Conservation (phyloP, 305 asterid genomes). For the Rubia peregrina region DNA sequence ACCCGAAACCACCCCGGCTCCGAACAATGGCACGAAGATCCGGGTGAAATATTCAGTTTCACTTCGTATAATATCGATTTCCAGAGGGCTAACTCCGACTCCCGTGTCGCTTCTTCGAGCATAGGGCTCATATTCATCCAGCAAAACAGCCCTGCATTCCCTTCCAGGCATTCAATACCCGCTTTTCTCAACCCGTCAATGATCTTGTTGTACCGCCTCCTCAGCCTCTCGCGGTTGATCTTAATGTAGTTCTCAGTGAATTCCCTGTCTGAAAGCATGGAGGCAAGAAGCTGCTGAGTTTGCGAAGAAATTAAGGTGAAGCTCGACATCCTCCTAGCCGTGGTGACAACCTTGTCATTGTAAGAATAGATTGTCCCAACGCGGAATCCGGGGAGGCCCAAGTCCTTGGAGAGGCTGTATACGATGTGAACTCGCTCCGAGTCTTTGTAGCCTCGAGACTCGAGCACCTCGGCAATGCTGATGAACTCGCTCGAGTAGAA, state of each 20-base stretch:
- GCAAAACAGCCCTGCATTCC: slow-evolving; percentile 80
- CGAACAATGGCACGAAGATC: slow-evolving; percentile 74
- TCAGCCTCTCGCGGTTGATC: slow-evolving; percentile 51
- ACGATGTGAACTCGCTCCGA: slow-evolving; percentile 68
- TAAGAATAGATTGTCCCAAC: slow-evolving; percentile 81
- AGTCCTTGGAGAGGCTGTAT: slow-evolving; percentile 68
- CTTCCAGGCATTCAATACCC: slow-evolving; percentile 61
- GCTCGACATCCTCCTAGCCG: slow-evolving; percentile 83
- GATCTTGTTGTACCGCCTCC: slow-evolving; percentile 38
- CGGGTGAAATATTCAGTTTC: slow-evolving; percentile 65
- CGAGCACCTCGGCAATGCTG: slow-evolving; percentile 62
- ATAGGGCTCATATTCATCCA: slow-evolving; percentile 73
- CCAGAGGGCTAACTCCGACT: slow-evolving; percentile 53
- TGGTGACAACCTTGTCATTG: slow-evolving; percentile 64
- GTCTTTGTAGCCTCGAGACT: slow-evolving; percentile 26
- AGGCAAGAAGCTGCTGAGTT: slow-evolving; percentile 61
- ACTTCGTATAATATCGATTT: slow-evolving; percentile 45
- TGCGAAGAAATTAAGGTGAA: slow-evolving; percentile 81
- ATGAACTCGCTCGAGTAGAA: slow-evolving; percentile 49
- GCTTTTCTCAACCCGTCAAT: slow-evolving; percentile 43
- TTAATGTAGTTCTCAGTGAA: slow-evolving; percentile 46
- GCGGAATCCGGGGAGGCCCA: slow-evolving; percentile 76
- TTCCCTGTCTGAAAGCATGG: slow-evolving; percentile 47
- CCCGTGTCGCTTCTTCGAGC: slow-evolving; percentile 35
- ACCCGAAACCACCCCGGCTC: slow-evolving; percentile 83